A percentile compares a stretch with the other conserved stretches of the same genome.
Evolutionary conservation across 2,329 filamentous ascomycete species (phyloP).

Genomic region (Cytospora piceicola): DNA sequence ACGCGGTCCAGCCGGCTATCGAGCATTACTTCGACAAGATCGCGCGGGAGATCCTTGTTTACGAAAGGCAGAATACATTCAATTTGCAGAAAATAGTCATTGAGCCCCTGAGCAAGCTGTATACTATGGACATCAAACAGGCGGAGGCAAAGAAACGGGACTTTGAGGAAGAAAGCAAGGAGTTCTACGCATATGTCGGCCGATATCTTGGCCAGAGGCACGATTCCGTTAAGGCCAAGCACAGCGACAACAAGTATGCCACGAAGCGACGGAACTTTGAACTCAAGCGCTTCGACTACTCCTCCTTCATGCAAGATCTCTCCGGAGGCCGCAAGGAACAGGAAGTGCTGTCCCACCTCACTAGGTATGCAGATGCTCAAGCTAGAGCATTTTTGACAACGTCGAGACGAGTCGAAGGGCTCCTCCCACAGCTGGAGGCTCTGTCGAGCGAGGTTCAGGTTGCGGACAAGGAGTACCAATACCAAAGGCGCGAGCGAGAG

Average conservation of each 20-base stretch:
- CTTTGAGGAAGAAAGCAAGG: conserved; percentile 98
- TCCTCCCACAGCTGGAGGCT: conserved; percentile 88
- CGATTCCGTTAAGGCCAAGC: conserved; percentile 96
- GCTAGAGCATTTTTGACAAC: conserved; percentile 80
- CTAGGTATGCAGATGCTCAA: conserved; percentile 90
- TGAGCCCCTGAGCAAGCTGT: conserved; percentile 88
- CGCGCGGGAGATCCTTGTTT: conserved; percentile 83
- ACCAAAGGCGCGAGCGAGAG: conserved; percentile 91
- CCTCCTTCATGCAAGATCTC: conserved; percentile 98
- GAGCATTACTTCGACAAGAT: conserved; percentile 99
- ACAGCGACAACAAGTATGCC: conserved; percentile 96
- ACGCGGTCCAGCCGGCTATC: conserved; percentile 93
- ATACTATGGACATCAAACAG: conserved; percentile 96
- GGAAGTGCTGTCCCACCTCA: conserved; percentile 91
- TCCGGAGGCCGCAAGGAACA: conserved; percentile 98
- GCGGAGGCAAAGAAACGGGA: conserved; percentile 96
- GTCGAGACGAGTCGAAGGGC: conserved; percentile 82
- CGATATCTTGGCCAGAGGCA: conserved; percentile 95
- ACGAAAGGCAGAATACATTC: conserved; percentile 80
- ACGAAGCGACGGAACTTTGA: conserved; percentile 93
- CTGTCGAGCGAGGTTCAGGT: conserved; percentile 86
- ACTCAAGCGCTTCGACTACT: conserved; percentile 97
- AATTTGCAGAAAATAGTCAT: conserved; percentile 94
- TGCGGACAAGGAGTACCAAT: conserved; percentile 95
- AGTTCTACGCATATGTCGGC: conserved; percentile 95